Base-by-base conservation (phyloP, 768 basidiomycete species). In the Leccinum disarticulatum region DNA sequence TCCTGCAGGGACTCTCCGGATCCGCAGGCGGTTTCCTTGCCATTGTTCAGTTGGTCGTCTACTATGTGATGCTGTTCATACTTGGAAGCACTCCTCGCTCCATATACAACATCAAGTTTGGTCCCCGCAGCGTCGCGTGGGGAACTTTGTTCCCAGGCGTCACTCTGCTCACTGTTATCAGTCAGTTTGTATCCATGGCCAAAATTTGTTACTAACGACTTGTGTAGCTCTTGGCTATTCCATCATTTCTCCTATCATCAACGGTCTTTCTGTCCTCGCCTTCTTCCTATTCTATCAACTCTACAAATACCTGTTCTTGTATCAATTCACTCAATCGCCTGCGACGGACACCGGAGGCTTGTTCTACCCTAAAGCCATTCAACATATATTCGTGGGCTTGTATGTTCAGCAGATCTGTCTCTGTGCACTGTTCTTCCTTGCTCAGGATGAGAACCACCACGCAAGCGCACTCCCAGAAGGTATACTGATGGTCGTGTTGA, bases 331-430 rank as follows among this genome's bases (percentile, higher is more conserved):
- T 57, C 88, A 93, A 70, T 83, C 87, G 4, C 70, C 81, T 0
- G 74, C 81, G 4, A 77, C 77, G 53, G 95, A 97, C 57, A 96
- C 94, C 0, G 96, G 96, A 38, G 97, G 97, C 0, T 71, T 92
- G 52, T 98, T 97, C 80, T 98, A 94, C 81, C 95, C 95, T 25
- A 91, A 88, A 74, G 96, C 97, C 5, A 84, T 98, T 28, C 87
- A 91, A 52, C 97, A 98, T 68, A 69, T 96, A 31, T 98, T 98
- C 64, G 93, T 95, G 22, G 97, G 96, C 3, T 67, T 98, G 70
- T 99, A 99, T 70, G 81, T 99, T 49, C 85, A 95, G 71, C 88
- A 97, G 52, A 68, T 98, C 52, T 94, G 91, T 70, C 77, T 97
- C 36, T 82, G 83, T 33, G 91, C 90, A 4, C 76, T 98, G 61